Evolutionary conservation across 495 filamentous ascomycete species (phyloP).

Genomic region (Penicillium silybi): DNA sequence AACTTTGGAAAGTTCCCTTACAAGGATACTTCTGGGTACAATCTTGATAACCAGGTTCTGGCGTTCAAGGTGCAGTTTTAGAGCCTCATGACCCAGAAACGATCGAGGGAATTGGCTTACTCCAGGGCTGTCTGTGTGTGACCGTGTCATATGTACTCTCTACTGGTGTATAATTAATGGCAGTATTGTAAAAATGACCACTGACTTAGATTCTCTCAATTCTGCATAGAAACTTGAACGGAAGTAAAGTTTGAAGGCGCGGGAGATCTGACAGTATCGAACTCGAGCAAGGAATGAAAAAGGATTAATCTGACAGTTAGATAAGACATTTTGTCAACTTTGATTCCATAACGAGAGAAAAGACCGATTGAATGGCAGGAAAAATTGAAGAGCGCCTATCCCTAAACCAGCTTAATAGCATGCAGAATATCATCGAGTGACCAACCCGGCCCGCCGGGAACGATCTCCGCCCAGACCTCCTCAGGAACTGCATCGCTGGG

Average conservation of each 20-base stretch:
- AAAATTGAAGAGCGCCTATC: constrained; percentile 6
- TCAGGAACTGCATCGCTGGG: constrained; percentile 56
- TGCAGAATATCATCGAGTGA: constrained; percentile 66
- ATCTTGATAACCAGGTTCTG: constrained; percentile 65
- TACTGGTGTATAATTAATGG: neutral
- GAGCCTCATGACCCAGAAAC: no score
- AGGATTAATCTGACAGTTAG: neutral
- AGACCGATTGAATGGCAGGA: neutral
- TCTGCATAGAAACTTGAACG: no score
- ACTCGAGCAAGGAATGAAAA: neutral
- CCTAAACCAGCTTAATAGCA: constrained; percentile 46
- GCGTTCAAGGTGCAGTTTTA: constrained; percentile 65
- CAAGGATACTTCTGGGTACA: constrained; percentile 58
- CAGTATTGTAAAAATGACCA: neutral
- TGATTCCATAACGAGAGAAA: neutral
- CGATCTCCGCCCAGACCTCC: constrained; percentile 65
- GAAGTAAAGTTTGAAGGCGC: neutral
- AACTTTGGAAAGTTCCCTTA: constrained; percentile 60
- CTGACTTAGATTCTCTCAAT: no score
- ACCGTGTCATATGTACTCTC: neutral
- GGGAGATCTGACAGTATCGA: neutral
- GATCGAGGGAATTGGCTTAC: no score
- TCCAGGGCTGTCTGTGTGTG: neutral
- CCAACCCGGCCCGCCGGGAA: constrained; percentile 59
- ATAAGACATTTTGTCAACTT: neutral